These are phyloP conservation scores for Butyriboletus loyo DNA, from an alignment of 768 basidiomycete genomes.

Conservation along the genomic window DNA sequence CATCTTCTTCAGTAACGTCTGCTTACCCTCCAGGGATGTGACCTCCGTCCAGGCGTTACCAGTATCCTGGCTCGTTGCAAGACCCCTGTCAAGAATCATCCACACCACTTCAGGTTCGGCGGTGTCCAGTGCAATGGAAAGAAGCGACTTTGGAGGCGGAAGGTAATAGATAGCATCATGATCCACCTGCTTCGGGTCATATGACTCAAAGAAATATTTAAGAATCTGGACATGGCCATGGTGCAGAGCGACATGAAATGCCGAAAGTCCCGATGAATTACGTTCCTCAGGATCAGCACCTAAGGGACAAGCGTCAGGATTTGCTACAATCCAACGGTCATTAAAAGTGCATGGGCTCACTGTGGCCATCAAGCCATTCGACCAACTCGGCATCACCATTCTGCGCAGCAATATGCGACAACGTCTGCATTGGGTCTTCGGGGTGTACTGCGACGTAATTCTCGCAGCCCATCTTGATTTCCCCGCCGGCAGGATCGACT, in stretches of 20 bases:
- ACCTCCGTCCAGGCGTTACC: constrained; percentile 49
- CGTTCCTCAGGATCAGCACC: constrained; percentile 74
- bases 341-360: constrained; percentile 41
- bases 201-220: constrained; percentile 58
- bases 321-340: constrained; percentile 18
- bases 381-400: constrained; percentile 57
- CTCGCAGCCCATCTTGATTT: constrained; percentile 56
- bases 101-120: constrained; percentile 61
- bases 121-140: constrained; percentile 59
- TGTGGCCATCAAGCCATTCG: constrained; percentile 69
- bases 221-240: constrained; percentile 51
- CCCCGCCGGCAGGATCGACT: constrained; percentile 71
- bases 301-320: constrained; percentile 30
- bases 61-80: constrained; percentile 49
- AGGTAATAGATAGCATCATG: constrained; percentile 45
- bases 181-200: constrained; percentile 55
- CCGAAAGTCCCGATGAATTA: constrained; percentile 53
- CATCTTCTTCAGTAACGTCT: constrained; percentile 21
- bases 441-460: constrained; percentile 45
- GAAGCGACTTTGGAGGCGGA: constrained; percentile 40
- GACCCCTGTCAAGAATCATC: constrained; percentile 57
- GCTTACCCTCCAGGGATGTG: constrained; percentile 36
- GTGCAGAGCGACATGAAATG: constrained; percentile 64
- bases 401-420: constrained; percentile 63
- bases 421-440: constrained; percentile 60